Conservation (phyloP, 2,329 filamentous ascomycete genomes). For the Penicillium vulpinum region DNA sequence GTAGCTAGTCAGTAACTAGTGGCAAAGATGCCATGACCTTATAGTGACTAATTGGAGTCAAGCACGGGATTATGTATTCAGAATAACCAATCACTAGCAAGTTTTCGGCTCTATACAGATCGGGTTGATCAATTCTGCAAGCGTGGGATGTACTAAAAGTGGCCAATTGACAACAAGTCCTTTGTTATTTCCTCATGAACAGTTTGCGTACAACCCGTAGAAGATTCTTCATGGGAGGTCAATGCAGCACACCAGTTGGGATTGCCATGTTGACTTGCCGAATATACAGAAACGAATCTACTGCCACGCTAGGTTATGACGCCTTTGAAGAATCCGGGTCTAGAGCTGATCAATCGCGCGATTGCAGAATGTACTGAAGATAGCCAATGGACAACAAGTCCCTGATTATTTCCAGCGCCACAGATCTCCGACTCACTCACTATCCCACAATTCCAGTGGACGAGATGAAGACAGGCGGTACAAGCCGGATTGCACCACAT, state of each 20-base stretch:
- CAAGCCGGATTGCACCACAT: too few relatives aligned
- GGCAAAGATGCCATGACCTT: not conserved
- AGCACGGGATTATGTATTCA: not conserved
- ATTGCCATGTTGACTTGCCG: not conserved
- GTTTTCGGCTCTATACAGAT: not conserved
- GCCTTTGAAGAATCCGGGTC: not conserved
- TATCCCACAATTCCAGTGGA: too few relatives aligned
- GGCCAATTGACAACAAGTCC: not conserved
- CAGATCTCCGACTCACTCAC: too few relatives aligned
- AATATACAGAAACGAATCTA: not conserved
- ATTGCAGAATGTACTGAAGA: too few relatives aligned
- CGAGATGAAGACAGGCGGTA: too few relatives aligned
- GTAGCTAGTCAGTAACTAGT: not conserved
- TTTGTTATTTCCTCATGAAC: too few relatives aligned
- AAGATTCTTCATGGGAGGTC: not conserved
- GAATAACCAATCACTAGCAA: not conserved
- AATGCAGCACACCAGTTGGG: not conserved
- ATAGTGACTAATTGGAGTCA: not conserved
- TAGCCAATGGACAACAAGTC: too few relatives aligned
- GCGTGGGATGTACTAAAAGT: not conserved
- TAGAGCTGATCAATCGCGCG: too few relatives aligned
- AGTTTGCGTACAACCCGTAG: not conserved
- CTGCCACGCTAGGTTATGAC: not conserved
- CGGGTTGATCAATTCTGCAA: not conserved
- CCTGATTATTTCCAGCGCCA: too few relatives aligned